Evolutionary conservation across 2,329 filamentous ascomycete genomes (phyloP).

Genomic region (Pseudogymnoascus verrucosus): DNA sequence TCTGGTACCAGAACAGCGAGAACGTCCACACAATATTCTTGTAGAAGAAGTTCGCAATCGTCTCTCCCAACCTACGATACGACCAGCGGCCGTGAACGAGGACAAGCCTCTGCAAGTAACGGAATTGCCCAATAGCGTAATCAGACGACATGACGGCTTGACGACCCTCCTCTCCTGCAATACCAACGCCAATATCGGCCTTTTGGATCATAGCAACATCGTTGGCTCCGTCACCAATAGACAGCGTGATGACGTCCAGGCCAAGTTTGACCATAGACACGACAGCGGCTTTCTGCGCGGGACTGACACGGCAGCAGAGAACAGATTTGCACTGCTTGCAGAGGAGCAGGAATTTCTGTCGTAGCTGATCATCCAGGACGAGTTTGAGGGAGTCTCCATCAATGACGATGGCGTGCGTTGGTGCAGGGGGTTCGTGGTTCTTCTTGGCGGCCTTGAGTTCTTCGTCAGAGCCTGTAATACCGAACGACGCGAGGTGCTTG

Average conservation of each 20-base stretch:
- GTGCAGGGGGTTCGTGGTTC: conserved; percentile 76
- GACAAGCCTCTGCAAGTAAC: conserved; percentile 75
- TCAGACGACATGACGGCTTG: conserved; percentile 95
- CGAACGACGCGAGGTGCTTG: conserved; percentile 62
- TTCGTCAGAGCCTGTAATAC: conserved; percentile 73
- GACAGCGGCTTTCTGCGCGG: conserved; percentile 94
- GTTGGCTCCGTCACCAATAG: conserved; percentile 89
- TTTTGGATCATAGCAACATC: conserved; percentile 98
- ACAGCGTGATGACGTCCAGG: conserved; percentile 90
- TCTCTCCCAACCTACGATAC: conserved; percentile 84
- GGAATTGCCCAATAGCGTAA: conserved; percentile 90
- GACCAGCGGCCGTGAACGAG: conserved; percentile 92
- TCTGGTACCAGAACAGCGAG: conserved; percentile 93
- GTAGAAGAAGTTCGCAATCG: conserved; percentile 98
- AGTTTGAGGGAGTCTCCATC: conserved; percentile 90
- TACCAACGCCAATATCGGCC: conserved; percentile 88
- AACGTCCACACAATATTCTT: conserved; percentile 99
- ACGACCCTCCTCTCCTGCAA: conserved; percentile 84
- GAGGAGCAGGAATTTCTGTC: conserved; percentile 86
- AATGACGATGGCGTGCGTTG: conserved; percentile 88
- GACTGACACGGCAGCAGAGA: conserved; percentile 93
- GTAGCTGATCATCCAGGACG: conserved; percentile 71
- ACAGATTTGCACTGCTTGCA: conserved; percentile 97
- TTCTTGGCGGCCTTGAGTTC: conserved; percentile 72
- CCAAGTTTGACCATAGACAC: conserved; percentile 92